Conservation (phyloP, 306 rosid species). For the Adenanthera pavonina region DNA sequence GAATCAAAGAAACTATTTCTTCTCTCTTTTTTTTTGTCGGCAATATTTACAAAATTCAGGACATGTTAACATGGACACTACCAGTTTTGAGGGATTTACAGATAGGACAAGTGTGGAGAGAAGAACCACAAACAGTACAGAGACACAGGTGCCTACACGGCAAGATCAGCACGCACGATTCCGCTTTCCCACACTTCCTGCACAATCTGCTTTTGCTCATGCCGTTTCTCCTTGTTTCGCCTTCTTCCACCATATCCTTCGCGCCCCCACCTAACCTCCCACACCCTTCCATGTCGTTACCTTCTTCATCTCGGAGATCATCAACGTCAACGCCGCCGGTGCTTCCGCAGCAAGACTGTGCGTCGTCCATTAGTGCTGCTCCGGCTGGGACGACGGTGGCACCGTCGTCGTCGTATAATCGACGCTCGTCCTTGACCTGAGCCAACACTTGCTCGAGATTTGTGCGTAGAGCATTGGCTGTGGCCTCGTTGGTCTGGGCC, state of each 20-base stretch:
- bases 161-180: constrained; percentile 73
- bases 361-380: neutral
- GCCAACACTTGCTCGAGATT: constrained; percentile 65
- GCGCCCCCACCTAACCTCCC: constrained; percentile 22
- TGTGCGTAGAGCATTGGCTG: constrained; percentile 63
- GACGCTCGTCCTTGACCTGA: constrained; percentile 39
- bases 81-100: constrained; percentile 74
- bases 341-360: neutral
- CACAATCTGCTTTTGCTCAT: constrained; percentile 48
- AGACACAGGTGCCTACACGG: constrained; percentile 90
- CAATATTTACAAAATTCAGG: constrained; percentile 14
- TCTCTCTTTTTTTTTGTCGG: neutral
- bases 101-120: constrained; percentile 69
- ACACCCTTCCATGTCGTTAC: constrained; percentile 28
- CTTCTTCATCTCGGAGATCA: neutral
- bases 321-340: constrained; percentile 15
- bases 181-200: constrained; percentile 74
- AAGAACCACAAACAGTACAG: constrained; percentile 68
- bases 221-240: neutral
- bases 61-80: constrained; percentile 67
- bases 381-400: constrained; percentile 1
- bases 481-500: constrained; percentile 79
- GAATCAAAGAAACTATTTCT: neutral
- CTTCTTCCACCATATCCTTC: constrained; percentile 31
- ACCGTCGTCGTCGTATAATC: neutral